A percentile compares a stretch with the other conserved stretches of the same genome.
Evolutionary conservation across 202 grass and related monocot species (phyloP).

Genomic region (Schoenoplectus triqueter): DNA sequence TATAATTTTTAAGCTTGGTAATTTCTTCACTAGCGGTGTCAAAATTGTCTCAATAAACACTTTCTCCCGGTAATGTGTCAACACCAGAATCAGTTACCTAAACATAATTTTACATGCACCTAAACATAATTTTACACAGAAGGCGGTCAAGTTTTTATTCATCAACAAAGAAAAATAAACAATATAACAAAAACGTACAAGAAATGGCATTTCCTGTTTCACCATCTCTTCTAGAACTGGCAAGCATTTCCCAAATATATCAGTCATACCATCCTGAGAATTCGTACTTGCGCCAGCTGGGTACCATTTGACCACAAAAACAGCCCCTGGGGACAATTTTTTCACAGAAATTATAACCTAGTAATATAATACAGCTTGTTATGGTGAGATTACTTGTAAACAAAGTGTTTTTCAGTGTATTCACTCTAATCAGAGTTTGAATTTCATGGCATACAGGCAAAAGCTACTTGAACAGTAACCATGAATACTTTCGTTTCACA

Average conservation of each 20-base stretch:
- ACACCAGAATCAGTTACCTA: constrained; percentile 77
- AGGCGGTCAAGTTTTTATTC: not conserved
- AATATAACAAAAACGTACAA: constrained; percentile 57
- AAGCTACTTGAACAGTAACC: too few relatives aligned
- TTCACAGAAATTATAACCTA: constrained; percentile 40
- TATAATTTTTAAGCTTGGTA: constrained; percentile 74
- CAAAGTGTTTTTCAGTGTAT: too few relatives aligned
- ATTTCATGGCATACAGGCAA: too few relatives aligned
- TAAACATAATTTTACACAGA: constrained; percentile 29
- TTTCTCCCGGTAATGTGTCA: constrained; percentile 78
- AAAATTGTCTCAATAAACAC: constrained; percentile 81
- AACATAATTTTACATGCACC: constrained; percentile 54
- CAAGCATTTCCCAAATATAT: constrained; percentile 81
- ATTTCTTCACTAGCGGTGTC: constrained; percentile 58
- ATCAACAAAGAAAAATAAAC: constrained; percentile 10
- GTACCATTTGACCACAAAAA: constrained; percentile 86
- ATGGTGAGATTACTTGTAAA: too few relatives aligned
- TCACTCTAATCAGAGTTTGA: too few relatives aligned
- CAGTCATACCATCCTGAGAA: constrained; percentile 88
- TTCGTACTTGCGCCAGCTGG: constrained; percentile 95
- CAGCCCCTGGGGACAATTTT: constrained; percentile 48
- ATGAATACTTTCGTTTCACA: too few relatives aligned
- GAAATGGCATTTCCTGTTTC: constrained; percentile 82
- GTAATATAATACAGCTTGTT: not conserved
- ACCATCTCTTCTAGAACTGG: constrained; percentile 85